phyloP scores from a whole-genome alignment of 495 filamentous ascomycete species.

The Xeromyces bisporus region DNA sequence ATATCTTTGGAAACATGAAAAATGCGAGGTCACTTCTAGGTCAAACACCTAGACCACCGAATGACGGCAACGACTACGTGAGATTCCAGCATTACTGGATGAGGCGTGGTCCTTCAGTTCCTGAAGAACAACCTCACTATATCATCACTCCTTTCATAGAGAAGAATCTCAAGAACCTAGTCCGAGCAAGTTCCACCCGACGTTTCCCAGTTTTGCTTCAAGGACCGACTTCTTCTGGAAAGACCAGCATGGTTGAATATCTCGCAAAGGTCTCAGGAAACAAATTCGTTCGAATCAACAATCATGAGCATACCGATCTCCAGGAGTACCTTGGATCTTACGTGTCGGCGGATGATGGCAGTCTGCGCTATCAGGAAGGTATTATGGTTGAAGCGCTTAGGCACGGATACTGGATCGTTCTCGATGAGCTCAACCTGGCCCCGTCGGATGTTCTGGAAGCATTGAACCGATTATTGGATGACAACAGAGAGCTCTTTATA shows the following conservation, averaged over 20 bases:
- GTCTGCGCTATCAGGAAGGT: conserved; percentile 80
- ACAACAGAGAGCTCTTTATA: conserved; percentile 94
- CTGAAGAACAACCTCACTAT: conserved; percentile 69
- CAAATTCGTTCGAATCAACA: conserved; percentile 96
- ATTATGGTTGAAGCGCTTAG: conserved; percentile 82
- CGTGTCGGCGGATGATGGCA: conserved; percentile 67
- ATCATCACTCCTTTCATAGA: conserved; percentile 93
- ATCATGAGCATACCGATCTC: conserved; percentile 95
- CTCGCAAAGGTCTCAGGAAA: conserved; percentile 90
- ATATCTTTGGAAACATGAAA: conserved; percentile 51
- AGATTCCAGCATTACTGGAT: conserved; percentile 90
- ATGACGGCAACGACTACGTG: conserved; percentile 63
- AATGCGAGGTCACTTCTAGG: conserved; percentile 52
- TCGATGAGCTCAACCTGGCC: conserved; percentile 92
- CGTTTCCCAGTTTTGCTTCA: conserved; percentile 92
- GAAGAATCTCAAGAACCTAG: conserved; percentile 82
- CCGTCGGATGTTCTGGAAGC: conserved; percentile 94
- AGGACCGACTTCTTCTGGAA: conserved; percentile 90
- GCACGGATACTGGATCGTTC: conserved; percentile 91
- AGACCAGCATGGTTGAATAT: conserved; percentile 98
- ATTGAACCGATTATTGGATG: conserved; percentile 83
- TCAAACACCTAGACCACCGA: conserved; percentile 55
- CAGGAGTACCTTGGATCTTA: conserved; percentile 97
- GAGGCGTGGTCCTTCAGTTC: conserved; percentile 44
- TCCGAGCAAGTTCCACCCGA: conserved; percentile 78